Base-by-base conservation (phyloP, 495 filamentous ascomycete species). In the Hypomontagnella submonticulosa region DNA sequence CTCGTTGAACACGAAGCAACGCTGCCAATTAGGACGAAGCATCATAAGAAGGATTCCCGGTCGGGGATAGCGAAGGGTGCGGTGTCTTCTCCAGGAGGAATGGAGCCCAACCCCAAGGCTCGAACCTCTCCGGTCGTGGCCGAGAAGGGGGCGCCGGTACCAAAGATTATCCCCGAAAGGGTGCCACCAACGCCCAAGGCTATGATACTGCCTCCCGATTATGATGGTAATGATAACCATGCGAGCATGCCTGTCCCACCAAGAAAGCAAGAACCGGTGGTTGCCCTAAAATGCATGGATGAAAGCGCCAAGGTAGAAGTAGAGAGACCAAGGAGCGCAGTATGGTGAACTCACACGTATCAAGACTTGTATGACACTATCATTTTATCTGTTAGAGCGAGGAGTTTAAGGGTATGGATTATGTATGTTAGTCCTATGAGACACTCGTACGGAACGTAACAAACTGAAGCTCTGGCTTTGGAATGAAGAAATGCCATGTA, bases 171-270 rank as follows among this genome's bases (percentile, higher is more conserved):
- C 19, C 55, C 46, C 12, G 51, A 46, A 34, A 46, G 52, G 11
- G 36, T 62, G 12, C 58, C 64, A 15, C 57, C 65, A 13, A 68
- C 65, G 9, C 65, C 65, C n/a, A 68, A 68, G 54, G 57, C 65
- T 4, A 68, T 68, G 65, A 33, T 63, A 33, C 49, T 68, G 6
- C 65, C 58, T 32, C 65, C 46, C 10, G 57, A 68, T 18, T 58
- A 63, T 55, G 42, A 63, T 10, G 43, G 33, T 18, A 15, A 33
- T 5, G 37, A 27, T 27, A 42, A 7, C 34, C 61, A 65, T 27
- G 47, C 53, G 12, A 65, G 53, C 20, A 58, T 58, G 54, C 61
- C 61, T 12, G 40, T n/a, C 4, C 61, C 61, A 30, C 47, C 61
- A 33, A 65, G 27, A 27, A 58, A 65, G 9, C 60, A 63, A 38